Evolutionary conservation across 352 stramenopile genomes (phyloP).

Genomic region (Globisporangium paroecandrum): DNA sequence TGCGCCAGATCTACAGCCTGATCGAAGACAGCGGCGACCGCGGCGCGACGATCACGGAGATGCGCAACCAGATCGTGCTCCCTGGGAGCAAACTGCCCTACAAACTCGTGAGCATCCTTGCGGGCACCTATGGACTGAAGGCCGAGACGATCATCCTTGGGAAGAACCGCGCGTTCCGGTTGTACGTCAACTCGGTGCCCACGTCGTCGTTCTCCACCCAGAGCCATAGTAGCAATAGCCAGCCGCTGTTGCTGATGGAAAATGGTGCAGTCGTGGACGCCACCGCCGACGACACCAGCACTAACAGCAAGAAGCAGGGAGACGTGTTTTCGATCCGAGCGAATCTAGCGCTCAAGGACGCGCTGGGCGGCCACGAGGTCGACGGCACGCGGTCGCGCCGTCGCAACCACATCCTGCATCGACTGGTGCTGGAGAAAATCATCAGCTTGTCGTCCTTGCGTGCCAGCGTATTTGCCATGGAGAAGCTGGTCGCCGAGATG

Average conservation of each 20-base stretch:
- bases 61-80: constrained; percentile 67
- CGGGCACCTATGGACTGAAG: constrained; percentile 64
- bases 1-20: constrained; percentile 66
- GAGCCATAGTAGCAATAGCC: neutral
- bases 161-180: constrained; percentile 78
- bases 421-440: constrained; percentile 63
- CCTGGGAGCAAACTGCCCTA: constrained; percentile 78
- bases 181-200: constrained; percentile 37
- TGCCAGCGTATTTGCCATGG: constrained; percentile 77
- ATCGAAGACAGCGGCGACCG: constrained; percentile 66
- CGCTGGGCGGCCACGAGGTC: constrained; percentile 51
- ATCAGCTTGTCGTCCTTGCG: constrained; percentile 75
- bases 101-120: constrained; percentile 66
- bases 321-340: constrained; percentile 40
- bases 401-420: constrained; percentile 57
- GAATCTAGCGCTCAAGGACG: constrained; percentile 56
- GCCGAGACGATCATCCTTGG: constrained; percentile 73
- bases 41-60: constrained; percentile 69
- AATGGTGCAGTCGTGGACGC: constrained; percentile 2
- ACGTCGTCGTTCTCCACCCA: constrained; percentile 3
- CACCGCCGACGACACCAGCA: neutral
- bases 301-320: neutral
- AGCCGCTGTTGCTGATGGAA: constrained; percentile 13
- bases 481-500: constrained; percentile 27
- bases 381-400: constrained; percentile 58